These are phyloP conservation scores for Mortierella alpina DNA, from an alignment of 192 early-diverging fungal genomes.

Conservation along the genomic window DNA sequence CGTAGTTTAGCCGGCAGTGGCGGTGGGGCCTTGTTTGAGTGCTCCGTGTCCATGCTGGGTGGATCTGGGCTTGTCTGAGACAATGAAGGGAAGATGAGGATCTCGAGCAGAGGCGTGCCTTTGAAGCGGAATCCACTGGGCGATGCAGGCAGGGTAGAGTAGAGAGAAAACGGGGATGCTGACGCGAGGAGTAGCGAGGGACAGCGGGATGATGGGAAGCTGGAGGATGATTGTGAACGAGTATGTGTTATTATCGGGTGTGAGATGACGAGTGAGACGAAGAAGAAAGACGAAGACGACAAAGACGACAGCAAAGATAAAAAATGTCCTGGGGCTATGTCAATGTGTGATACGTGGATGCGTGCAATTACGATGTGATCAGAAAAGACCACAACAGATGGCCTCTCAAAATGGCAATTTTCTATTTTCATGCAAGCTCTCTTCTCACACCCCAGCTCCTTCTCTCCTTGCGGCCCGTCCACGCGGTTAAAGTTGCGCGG, in stretches of 20 bases:
- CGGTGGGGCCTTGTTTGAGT: conserved; percentile 7
- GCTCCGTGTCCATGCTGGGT: conserved; percentile 37
- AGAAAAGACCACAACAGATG: background rate
- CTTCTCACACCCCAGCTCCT: background rate
- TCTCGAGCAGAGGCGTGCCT: background rate
- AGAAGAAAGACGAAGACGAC: background rate
- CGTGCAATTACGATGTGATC: background rate
- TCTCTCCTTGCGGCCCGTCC: too few species aligned
- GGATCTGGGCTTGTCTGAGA: background rate
- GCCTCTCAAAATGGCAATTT: background rate
- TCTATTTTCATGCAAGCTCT: background rate
- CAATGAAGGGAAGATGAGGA: background rate
- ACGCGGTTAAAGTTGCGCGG: too few species aligned
- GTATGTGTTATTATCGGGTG: background rate
- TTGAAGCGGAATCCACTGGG: too few species aligned
- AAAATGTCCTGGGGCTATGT: background rate
- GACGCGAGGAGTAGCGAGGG: too few species aligned
- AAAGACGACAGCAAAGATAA: background rate
- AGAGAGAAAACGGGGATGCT: too few species aligned
- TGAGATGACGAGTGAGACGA: background rate
- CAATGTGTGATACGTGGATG: background rate
- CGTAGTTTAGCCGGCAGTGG: conserved; percentile 41
- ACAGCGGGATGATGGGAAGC: background rate
- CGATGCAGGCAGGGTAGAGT: too few species aligned
- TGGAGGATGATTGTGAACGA: background rate